phyloP scores from a whole-genome alignment of 306 rosid genomes.

The Glycine soja region DNA sequence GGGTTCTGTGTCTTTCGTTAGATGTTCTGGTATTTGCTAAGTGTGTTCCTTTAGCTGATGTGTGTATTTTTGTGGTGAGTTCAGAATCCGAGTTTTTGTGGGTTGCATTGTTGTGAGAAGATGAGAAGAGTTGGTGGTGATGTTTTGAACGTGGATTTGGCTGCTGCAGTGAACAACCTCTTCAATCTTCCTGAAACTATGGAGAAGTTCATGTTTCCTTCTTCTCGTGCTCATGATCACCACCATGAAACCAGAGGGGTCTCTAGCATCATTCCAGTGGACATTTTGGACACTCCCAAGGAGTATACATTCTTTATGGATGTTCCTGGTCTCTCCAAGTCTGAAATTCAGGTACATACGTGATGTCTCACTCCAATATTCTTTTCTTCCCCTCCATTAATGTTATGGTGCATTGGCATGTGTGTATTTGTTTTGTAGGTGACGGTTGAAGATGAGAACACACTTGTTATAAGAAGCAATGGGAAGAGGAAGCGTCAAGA shows the following conservation, averaged over 20 bases:
- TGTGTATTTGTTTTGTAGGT: conserved; percentile 34
- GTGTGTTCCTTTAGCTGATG: background rate
- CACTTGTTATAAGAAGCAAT: conserved; percentile 58
- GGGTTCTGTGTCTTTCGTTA: too few species aligned
- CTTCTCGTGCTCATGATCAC: conserved; percentile 35
- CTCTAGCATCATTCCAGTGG: conserved; percentile 56
- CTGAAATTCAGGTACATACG: conserved; percentile 68
- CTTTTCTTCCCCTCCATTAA: background rate
- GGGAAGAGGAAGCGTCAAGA: conserved; percentile 74
- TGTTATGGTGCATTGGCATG: background rate
- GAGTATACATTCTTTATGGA: conserved; percentile 67
- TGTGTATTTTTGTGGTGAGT: background rate
- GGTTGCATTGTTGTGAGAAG: conserved; percentile 7
- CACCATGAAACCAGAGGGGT: conserved; percentile 42
- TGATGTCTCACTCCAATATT: background rate
- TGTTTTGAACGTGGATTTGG: conserved; percentile 49
- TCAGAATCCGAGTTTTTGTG: conserved; percentile 5
- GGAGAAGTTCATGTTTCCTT: conserved; percentile 50
- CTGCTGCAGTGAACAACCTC: conserved; percentile 49
- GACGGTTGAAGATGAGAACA: conserved; percentile 64
- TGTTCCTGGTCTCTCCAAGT: conserved; percentile 75
- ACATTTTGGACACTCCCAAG: conserved; percentile 66
- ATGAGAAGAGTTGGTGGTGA: conserved; percentile 56
- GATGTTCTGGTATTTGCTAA: background rate
- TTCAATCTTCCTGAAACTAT: conserved; percentile 57